A percentile compares a stretch with the other conserved stretches of the same genome.
Evolutionary conservation across 2,329 filamentous ascomycete genomes (phyloP).

Genomic region (Sphaerostilbella broomeana): DNA sequence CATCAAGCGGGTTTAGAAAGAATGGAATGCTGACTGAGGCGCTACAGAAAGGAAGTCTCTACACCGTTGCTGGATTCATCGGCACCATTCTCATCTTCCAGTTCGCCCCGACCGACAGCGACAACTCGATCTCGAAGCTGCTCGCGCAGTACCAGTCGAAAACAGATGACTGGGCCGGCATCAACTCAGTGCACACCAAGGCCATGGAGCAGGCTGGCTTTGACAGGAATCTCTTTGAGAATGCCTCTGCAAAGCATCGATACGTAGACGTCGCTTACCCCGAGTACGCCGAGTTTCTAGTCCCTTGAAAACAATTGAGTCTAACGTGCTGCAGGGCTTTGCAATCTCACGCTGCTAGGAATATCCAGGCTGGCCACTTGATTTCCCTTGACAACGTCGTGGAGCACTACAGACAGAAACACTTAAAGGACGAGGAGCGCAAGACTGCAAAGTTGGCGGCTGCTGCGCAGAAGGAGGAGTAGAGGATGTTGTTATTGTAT

Average conservation of each 20-base stretch:
- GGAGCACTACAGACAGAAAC: constrained; percentile 50
- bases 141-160: constrained; percentile 41
- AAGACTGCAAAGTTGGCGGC: constrained; percentile 43
- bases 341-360: constrained; percentile 43
- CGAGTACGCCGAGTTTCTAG: constrained; percentile 39
- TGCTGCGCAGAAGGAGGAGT: constrained; percentile 29
- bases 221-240: constrained; percentile 50
- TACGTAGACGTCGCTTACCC: constrained; percentile 49
- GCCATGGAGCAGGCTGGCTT: constrained; percentile 49
- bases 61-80: constrained; percentile 40
- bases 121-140: constrained; percentile 39
- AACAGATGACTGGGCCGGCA: constrained; percentile 43
- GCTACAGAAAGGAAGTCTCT: constrained; percentile 43
- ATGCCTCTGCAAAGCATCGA: constrained; percentile 35
- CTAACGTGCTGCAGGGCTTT: constrained; percentile 35
- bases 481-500: constrained; percentile 4
- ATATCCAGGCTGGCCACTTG: constrained; percentile 49
- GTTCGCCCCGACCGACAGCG: constrained; percentile 44
- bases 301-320: background rate
- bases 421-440: constrained; percentile 48
- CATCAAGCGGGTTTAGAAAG: too few relatives aligned
- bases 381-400: constrained; percentile 50
- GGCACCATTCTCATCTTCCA: constrained; percentile 40
- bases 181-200: constrained; percentile 47
- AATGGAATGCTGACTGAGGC: constrained; percentile 4